Percentiles rank a stretch among this genome's conserved stretches.
Conservation (phyloP, 2,329 filamentous ascomycete genomes). For the Tolypocladium tundrense region DNA sequence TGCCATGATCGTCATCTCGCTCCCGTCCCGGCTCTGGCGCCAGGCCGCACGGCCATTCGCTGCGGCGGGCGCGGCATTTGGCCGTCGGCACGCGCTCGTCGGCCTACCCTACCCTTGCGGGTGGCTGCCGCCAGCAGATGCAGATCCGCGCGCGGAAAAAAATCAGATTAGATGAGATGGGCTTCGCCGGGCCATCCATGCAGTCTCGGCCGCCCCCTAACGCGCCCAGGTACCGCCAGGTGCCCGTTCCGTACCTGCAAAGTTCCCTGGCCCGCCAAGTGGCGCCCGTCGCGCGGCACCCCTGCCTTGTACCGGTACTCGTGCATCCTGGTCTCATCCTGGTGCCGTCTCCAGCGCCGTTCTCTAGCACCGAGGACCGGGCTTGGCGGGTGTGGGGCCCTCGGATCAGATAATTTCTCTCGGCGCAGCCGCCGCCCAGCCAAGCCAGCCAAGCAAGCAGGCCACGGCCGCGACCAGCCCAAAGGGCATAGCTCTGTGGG, state of each 20-base stretch:
- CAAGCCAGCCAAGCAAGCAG: neutral
- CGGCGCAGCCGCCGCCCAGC: neutral
- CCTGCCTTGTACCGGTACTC: constrained; percentile 2
- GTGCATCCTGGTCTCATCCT: too few species aligned
- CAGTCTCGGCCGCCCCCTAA: neutral
- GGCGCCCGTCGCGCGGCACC: neutral
- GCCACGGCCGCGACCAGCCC: neutral
- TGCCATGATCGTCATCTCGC: too few species aligned
- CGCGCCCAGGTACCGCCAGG: neutral
- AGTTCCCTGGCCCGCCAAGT: neutral
- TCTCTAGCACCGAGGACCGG: neutral
- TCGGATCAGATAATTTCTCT: constrained; percentile 27
- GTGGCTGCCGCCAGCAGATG: neutral
- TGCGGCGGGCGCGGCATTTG: too few species aligned
- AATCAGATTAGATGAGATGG: constrained; percentile 3
- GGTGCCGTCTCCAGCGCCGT: too few species aligned
- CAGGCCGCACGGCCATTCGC: neutral
- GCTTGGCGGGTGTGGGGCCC: constrained; percentile 4
- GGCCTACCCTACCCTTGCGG: neutral
- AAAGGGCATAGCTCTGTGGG: neutral
- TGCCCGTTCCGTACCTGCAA: neutral
- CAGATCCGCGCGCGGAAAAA: neutral
- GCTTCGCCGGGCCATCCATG: neutral
- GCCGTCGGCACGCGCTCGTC: too few species aligned
- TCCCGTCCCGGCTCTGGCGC: neutral